Evolutionary conservation across 495 filamentous ascomycete genomes (phyloP).

Genomic region (Penicillium turbatum): DNA sequence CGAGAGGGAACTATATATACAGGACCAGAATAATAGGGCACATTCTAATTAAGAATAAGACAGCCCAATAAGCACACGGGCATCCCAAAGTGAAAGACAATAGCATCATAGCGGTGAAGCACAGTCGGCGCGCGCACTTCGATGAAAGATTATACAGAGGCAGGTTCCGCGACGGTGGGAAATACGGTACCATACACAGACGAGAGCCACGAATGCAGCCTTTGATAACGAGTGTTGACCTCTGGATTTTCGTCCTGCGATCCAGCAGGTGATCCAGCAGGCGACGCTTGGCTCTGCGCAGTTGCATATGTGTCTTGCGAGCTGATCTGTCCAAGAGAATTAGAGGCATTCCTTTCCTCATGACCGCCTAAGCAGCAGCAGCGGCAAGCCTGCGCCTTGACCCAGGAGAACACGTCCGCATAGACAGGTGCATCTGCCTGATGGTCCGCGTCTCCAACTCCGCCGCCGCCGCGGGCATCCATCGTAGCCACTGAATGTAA

Average conservation of each 20-base stretch:
- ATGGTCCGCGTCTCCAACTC: not conserved
- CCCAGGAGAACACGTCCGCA: slow-evolving; percentile 5
- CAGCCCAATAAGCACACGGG: not conserved
- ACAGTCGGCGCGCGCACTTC: not conserved
- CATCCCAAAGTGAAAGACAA: not conserved
- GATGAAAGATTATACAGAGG: not conserved
- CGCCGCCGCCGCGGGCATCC: not conserved
- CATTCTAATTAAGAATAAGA: not conserved
- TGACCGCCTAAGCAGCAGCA: slow-evolving; percentile 16
- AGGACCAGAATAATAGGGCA: not conserved
- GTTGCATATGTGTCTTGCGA: slow-evolving; percentile 33
- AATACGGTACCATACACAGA: slow-evolving; percentile 3
- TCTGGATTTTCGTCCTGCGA: not conserved
- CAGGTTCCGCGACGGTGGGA: not conserved
- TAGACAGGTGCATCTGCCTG: not conserved
- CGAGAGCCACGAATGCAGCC: slow-evolving; percentile 3
- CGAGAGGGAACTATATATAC: not conserved
- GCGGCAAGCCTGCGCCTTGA: slow-evolving; percentile 14
- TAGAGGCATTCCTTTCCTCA: slow-evolving; percentile 5
- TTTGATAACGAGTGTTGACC: not conserved
- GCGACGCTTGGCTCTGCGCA: slow-evolving; percentile 21
- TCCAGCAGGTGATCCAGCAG: slow-evolving; percentile 1
- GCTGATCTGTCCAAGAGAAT: slow-evolving; percentile 7
- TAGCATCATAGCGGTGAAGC: not conserved
- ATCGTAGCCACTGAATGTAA: slow-evolving; percentile 1